These are phyloP conservation scores for Ichthyophthirius multifiliis DNA, from an alignment of 169 alveolate species.

Conservation along the genomic window DNA sequence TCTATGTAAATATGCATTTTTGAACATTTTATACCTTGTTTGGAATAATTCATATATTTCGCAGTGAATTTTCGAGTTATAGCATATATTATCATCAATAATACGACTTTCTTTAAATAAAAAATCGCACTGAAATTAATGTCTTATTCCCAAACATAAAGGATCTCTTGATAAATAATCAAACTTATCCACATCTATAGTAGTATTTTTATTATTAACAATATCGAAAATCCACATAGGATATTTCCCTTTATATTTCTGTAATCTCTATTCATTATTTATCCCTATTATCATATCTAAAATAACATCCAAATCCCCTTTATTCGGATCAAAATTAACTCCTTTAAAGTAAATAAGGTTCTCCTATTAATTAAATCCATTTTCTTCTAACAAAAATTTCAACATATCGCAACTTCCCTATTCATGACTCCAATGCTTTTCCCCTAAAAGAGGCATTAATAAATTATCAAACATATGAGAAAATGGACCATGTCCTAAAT, in stretches of 20 bases:
- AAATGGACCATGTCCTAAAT: conserved; percentile 93
- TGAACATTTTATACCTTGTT: conserved; percentile 58
- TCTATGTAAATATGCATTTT: conserved; percentile 60
- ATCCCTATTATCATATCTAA: conserved; percentile 18
- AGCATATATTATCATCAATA: conserved; percentile 68
- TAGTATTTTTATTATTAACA: conserved; percentile 86
- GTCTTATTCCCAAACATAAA: conserved; percentile 1
- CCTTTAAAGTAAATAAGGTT: conserved; percentile 44
- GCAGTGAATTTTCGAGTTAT: conserved; percentile 51
- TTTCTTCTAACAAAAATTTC: conserved; percentile 53
- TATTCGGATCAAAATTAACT: conserved; percentile 38
- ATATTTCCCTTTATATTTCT: conserved; percentile 12
- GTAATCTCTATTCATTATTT: neutral
- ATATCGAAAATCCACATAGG: conserved; percentile 85
- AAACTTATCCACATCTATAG: conserved; percentile 90
- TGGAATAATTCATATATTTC: conserved; percentile 53
- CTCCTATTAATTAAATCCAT: conserved; percentile 35
- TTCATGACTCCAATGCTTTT: conserved; percentile 66
- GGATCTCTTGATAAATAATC: conserved; percentile 92
- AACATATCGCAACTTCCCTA: conserved; percentile 64
- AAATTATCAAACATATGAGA: conserved; percentile 86
- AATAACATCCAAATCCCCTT: conserved; percentile 41
- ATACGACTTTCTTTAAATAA: conserved; percentile 60
- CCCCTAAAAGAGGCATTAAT: conserved; percentile 19
- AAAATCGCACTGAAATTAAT: conserved; percentile 34